Percentiles rank a stretch among this genome's conserved stretches.
Conservation (phyloP, 2,329 filamentous ascomycete species). For the Aaosphaeria arxii region DNA sequence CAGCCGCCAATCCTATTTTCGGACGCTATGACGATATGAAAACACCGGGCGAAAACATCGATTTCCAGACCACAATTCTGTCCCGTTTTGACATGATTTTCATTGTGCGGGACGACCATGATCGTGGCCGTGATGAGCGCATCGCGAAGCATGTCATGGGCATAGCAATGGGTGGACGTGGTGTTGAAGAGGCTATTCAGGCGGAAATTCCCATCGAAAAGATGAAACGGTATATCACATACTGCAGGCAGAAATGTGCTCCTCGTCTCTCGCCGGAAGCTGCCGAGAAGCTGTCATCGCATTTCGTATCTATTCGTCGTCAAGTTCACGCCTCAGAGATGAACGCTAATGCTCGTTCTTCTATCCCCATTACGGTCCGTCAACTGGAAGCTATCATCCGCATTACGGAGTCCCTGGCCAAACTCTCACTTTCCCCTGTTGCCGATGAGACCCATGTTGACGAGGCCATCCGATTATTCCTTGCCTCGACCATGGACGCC, state of each 20-base stretch:
- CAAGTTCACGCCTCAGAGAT: slow-evolving; percentile 91
- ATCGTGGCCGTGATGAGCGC: slow-evolving; percentile 80
- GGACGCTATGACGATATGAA: slow-evolving; percentile 98
- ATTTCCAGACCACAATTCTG: slow-evolving; percentile 97
- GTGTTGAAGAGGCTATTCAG: slow-evolving; percentile 76
- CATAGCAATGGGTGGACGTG: slow-evolving; percentile 89
- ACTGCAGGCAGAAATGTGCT: slow-evolving; percentile 92
- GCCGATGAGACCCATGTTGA: slow-evolving; percentile 92
- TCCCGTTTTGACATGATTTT: slow-evolving; percentile 99
- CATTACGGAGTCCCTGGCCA: slow-evolving; percentile 93
- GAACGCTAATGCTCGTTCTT: slow-evolving; percentile 84
- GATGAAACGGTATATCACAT: slow-evolving; percentile 96
- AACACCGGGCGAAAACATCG: slow-evolving; percentile 95
- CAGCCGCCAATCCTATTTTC: slow-evolving; percentile 95
- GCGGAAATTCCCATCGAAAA: slow-evolving; percentile 92
- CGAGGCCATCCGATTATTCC: slow-evolving; percentile 93
- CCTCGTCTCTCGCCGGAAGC: slow-evolving; percentile 87
- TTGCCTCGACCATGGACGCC: slow-evolving; percentile 96
- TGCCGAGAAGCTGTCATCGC: slow-evolving; percentile 91
- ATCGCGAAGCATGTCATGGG: slow-evolving; percentile 98
- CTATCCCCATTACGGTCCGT: slow-evolving; percentile 95
- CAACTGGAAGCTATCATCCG: slow-evolving; percentile 96
- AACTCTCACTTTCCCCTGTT: slow-evolving; percentile 79
- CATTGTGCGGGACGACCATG: slow-evolving; percentile 94
- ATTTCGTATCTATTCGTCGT: slow-evolving; percentile 93